Evolutionary conservation across 1,284 basidiomycete genomes (phyloP), one percentile per base, ranked within the genome.

Genomic region (Tausonia pullulans): DNA sequence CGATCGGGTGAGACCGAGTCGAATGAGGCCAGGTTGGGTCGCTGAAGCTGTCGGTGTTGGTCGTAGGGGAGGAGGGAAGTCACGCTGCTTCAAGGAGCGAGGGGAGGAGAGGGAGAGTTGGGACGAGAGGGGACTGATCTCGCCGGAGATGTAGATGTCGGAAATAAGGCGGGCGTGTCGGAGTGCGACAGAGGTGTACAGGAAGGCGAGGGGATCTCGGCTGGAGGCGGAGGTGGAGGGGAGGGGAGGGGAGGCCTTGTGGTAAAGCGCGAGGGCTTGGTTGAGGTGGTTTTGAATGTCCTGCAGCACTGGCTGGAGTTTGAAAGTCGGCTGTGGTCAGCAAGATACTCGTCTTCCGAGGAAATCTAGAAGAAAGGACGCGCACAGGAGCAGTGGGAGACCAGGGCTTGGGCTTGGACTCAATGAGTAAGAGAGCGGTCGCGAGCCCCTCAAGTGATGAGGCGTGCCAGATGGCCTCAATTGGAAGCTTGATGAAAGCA

Each of bases 391-490:
- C 5, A 72, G 75, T 57, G 65, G 73, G 27, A 41, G 60, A 54
- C 39, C 57, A 49, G 10, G 50, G 40, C 45, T 58, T 58, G 8
- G 62, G 41, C 45, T 58, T 59, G 39, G 16, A 48, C 50, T 58
- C 56, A 4, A 59, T 39, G n/a, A 64, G 79, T n/a, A 93, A 78
- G 6, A 83, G 80, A 13, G 87, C 80, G 2, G 85, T 87, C 1
- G 87, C 87, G 68, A 91, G 76, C 2, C 90, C 89, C 77, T 97
- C 93, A 54, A 90, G 78, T 0, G 86, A 85, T 16, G 87, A 84
- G 0, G 88, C 92, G 73, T 93, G 86, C 93, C 93, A 97, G 27
- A 87, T 79, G 16, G 82, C 76, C 74, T 97, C 93, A 54, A 84
- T 82, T 5, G 84, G 81, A 0, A 58, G 57, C 43, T 79, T 79